Evolutionary conservation across 345 rosid genomes (phyloP).

Genomic region (Bruguiera sexangula): DNA sequence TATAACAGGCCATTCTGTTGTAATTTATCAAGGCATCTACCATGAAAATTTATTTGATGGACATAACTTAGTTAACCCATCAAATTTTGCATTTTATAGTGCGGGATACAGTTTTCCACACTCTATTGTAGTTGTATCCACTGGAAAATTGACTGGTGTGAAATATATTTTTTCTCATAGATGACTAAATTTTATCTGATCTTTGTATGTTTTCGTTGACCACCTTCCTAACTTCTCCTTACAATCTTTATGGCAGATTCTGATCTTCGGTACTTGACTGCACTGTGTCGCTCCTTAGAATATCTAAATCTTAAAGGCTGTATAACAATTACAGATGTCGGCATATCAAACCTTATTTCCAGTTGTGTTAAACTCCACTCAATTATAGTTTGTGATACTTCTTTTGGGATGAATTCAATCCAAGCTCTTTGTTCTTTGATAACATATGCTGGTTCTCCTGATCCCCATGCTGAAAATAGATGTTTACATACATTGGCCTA

Average conservation of each 20-base stretch:
- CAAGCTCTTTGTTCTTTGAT: conserved; percentile 47
- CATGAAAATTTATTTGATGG: not conserved
- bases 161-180: not conserved
- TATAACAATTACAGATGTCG: conserved; percentile 53
- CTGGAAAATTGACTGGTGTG: not conserved
- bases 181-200: not conserved
- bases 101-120: not conserved
- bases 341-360: conserved; percentile 52
- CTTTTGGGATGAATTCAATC: conserved; percentile 56
- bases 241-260: conserved; percentile 44
- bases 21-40: not conserved
- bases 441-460: conserved; percentile 25
- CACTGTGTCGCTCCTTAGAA: conserved; percentile 41
- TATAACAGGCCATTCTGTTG: no score
- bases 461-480: conserved; percentile 22
- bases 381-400: conserved; percentile 63
- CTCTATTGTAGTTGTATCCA: not conserved
- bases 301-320: conserved; percentile 75
- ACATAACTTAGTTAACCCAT: no score
- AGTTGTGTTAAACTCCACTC: conserved; percentile 52
- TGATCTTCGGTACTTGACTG: conserved; percentile 46
- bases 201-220: conserved; percentile 7
- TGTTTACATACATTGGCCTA: conserved; percentile 37
- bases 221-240: conserved; percentile 11
- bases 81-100: not conserved